Conservation (phyloP, 148 eudicot species). For the Cornus kousa region DNA sequence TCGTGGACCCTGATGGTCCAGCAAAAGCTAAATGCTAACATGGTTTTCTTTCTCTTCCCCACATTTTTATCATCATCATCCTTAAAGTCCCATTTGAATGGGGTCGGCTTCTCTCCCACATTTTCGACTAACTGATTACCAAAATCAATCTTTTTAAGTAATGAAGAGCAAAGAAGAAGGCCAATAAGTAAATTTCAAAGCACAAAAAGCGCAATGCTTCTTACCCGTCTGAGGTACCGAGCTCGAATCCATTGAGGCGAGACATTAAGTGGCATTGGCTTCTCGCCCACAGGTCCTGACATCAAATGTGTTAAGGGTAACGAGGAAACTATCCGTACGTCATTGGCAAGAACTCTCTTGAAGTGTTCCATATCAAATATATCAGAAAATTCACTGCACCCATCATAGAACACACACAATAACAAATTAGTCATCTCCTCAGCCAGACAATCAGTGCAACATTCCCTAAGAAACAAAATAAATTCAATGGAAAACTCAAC, state of each 20-base stretch:
- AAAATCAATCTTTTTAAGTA: not conserved
- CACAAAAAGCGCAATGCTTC: not conserved
- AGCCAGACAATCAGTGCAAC: not conserved
- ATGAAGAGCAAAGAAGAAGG: not conserved
- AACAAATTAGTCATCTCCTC: constrained; percentile 10
- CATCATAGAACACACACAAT: not conserved
- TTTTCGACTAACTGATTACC: not conserved
- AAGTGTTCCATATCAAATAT: constrained; percentile 94
- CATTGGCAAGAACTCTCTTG: constrained; percentile 71
- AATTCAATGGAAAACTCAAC: not conserved
- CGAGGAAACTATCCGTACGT: constrained; percentile 77
- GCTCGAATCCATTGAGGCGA: constrained; percentile 84
- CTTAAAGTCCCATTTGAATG: too few species aligned
- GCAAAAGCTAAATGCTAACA: not conserved
- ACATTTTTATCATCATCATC: not conserved
- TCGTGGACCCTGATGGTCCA: not conserved
- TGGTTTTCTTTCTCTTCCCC: not conserved
- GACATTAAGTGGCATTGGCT: constrained; percentile 65
- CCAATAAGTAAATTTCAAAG: not conserved
- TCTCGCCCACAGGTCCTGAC: constrained; percentile 78
- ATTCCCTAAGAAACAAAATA: not conserved
- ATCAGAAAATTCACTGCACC: constrained; percentile 88
- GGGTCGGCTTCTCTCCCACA: not conserved
- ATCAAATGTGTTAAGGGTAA: constrained; percentile 87
- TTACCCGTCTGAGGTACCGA: constrained; percentile 60